Evolutionary conservation across 2,329 filamentous ascomycete species (phyloP).

Genomic region (Botrytis porri): DNA sequence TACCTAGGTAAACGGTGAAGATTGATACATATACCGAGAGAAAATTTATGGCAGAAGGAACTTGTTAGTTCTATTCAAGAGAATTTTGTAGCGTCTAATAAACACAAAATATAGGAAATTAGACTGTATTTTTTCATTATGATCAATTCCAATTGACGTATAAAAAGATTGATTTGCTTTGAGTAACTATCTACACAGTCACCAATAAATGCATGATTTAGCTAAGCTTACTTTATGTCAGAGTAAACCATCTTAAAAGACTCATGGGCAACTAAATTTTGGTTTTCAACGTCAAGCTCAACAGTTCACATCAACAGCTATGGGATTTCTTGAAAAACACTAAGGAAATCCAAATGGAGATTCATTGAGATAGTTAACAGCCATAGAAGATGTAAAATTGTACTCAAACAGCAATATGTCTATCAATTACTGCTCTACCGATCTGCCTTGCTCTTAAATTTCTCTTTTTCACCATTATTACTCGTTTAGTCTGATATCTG

Average conservation of each 20-base stretch:
- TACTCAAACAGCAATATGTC: neutral
- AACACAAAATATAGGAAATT: neutral
- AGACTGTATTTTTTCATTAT: too few species aligned
- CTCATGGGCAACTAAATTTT: neutral
- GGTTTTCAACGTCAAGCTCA: neutral
- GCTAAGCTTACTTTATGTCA: neutral
- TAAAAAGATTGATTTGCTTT: neutral
- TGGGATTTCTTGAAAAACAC: neutral
- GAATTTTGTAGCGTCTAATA: neutral
- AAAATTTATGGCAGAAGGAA: neutral
- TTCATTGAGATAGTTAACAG: neutral
- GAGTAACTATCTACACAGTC: neutral
- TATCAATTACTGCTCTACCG: neutral
- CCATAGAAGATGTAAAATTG: neutral
- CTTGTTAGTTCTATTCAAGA: neutral
- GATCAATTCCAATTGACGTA: neutral
- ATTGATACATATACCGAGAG: neutral
- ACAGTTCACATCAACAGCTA: neutral
- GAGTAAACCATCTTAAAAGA: accelerated
- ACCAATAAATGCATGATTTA: neutral
- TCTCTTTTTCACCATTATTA: neutral
- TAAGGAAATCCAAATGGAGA: neutral
- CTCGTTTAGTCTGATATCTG: neutral
- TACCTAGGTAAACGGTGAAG: neutral
- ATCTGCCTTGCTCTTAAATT: neutral